Evolutionary conservation across 2,329 filamentous ascomycete genomes (phyloP).

Genomic region (Phaeoacremonium minimum): DNA sequence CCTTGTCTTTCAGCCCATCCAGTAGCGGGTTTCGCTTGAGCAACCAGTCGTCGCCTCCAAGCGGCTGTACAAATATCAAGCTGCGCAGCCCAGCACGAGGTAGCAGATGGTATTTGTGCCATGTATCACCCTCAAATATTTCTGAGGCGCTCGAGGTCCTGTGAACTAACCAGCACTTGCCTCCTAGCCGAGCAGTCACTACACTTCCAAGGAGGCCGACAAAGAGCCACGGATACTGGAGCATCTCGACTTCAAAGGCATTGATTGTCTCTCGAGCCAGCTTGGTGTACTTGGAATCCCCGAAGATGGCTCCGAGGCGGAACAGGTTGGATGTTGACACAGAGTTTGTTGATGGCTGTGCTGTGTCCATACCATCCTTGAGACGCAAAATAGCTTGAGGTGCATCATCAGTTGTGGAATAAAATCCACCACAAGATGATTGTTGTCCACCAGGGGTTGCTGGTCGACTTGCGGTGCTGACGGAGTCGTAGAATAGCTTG

Average conservation of each 20-base stretch:
- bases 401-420: slow-evolving; percentile 60
- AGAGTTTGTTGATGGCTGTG: slow-evolving; percentile 85
- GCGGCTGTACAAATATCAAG: slow-evolving; percentile 12
- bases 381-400: slow-evolving; percentile 75
- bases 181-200: slow-evolving; percentile 69
- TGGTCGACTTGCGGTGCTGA: slow-evolving; percentile 31
- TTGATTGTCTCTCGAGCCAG: slow-evolving; percentile 71
- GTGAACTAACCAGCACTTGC: slow-evolving; percentile 34
- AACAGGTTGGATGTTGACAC: slow-evolving; percentile 85
- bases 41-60: slow-evolving; percentile 12
- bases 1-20: slow-evolving; percentile 8
- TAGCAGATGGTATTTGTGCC: slow-evolving; percentile 12
- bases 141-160: slow-evolving; percentile 11
- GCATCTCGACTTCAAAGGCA: slow-evolving; percentile 85
- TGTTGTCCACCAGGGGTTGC: slow-evolving; percentile 20
- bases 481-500: slow-evolving; percentile 68
- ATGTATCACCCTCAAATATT: slow-evolving; percentile 7
- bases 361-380: slow-evolving; percentile 93
- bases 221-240: slow-evolving; percentile 92
- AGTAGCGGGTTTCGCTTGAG: slow-evolving; percentile 15
- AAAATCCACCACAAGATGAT: slow-evolving; percentile 60
- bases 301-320: slow-evolving; percentile 67
- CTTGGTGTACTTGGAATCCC: slow-evolving; percentile 57
- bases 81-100: slow-evolving; percentile 22
- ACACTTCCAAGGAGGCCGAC: slow-evolving; percentile 73